phyloP scores from a whole-genome alignment of 495 filamentous ascomycete species.

The Daldinia concentrica region DNA sequence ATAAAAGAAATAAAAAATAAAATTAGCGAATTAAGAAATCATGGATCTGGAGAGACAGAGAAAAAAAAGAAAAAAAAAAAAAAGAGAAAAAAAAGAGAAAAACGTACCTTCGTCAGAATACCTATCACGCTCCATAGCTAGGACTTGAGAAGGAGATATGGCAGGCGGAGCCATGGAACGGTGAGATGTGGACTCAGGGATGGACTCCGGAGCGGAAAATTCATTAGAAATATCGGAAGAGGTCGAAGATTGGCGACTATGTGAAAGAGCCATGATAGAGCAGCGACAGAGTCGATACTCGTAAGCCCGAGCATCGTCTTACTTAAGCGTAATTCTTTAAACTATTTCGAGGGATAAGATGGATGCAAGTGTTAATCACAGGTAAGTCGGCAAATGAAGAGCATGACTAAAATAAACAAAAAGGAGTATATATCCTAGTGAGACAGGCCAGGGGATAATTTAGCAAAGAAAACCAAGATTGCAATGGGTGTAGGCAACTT shows the following conservation, averaged over 20 bases:
- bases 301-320: conserved; percentile 21
- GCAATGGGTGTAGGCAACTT: neutral
- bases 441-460: too few relatives aligned
- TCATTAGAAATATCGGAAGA: conserved; percentile 29
- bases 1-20: neutral
- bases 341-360: neutral
- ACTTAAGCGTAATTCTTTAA: neutral
- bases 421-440: too few relatives aligned
- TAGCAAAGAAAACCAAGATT: neutral
- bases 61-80: too few relatives aligned
- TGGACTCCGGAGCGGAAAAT: conserved; percentile 16
- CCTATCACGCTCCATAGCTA: conserved; percentile 36
- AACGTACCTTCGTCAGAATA: conserved; percentile 73
- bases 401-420: conserved; percentile 5
- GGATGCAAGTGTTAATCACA: conserved; percentile 5
- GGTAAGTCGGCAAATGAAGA: conserved; percentile 2
- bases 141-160: conserved; percentile 3
- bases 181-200: conserved; percentile 21
- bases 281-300: conserved; percentile 5
- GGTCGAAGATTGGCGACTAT: conserved; percentile 24
- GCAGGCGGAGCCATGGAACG: conserved; percentile 21
- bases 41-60: too few relatives aligned
- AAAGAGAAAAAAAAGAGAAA: neutral
- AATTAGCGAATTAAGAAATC: conserved; percentile 31
- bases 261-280: conserved; percentile 32